Evolutionary conservation across 2,329 filamentous ascomycete genomes (phyloP), one percentile per base, ranked within the genome.

Genomic region (Xylariaceae sp.): DNA sequence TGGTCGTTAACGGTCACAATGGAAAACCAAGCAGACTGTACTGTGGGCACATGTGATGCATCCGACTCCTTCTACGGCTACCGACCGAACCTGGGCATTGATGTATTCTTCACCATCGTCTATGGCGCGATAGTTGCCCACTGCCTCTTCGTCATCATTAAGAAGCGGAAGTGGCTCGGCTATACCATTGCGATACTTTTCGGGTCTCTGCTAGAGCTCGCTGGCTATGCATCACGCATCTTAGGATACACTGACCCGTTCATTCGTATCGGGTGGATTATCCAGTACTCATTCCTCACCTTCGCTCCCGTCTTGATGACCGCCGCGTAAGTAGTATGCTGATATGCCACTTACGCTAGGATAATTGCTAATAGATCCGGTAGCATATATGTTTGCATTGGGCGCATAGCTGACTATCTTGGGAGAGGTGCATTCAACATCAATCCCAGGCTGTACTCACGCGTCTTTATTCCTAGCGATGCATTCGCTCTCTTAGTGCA

Each of bases 341-440:
- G n/a, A n/a, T 5, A 15, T 10, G 5, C 37, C 6, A 7, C 7
- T 23, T 6, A 11, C 2, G 26, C 18, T 6, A 9, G 8, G 23
- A 33, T 33, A 26, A 4, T 18, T 3, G 30, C 33, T 58, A 35
- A 55, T n/a, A 30, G 6, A 3, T 9, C 36, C 36, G 1, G 3
- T 26, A 59, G 56, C 7, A 48, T 59, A 20, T 59, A 59, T 6
- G 53, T 59, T 26, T 59, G 53, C 29, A 52, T 59, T 23, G 57
- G 57, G 9, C 35, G 54, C n/a, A 53, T 57, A 42, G 57, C 50
- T 23, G 47, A 57, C 35, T 52, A 57, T 32, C 57, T 59, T n/a
- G 57, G 54, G 7, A 41, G 57, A 35, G 57, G 57, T n/a, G 45
- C 24, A 33, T 59, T 59, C 54, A 57, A 57, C 16, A 54, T 59